A percentile compares a stretch with the other conserved stretches of the same genome.
Evolutionary conservation across 2,329 filamentous ascomycete species (phyloP).

Genomic region (Gaeumannomyces sp.): DNA sequence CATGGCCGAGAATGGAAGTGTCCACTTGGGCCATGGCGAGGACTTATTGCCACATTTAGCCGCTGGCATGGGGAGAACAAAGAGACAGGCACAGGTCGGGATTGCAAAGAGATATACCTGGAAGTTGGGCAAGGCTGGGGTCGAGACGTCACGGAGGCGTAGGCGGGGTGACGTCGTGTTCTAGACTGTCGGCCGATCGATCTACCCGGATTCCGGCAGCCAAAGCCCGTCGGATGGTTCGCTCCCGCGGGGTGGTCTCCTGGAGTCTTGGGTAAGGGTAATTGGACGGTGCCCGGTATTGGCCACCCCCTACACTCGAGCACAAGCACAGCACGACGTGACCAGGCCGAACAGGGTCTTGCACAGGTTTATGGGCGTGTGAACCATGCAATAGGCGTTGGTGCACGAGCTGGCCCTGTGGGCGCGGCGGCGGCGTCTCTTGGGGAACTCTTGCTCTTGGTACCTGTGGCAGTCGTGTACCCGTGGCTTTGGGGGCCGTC

Average conservation of each 20-base stretch:
- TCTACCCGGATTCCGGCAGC: not conserved
- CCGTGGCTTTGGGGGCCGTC: not conserved
- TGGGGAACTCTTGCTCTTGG: not conserved
- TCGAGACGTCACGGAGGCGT: not conserved
- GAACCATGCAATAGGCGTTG: not conserved
- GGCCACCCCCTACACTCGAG: not conserved
- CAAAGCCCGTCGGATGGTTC: not conserved
- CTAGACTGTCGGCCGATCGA: not conserved
- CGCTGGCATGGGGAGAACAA: too few species aligned
- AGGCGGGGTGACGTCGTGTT: not conserved
- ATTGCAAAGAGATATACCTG: not conserved
- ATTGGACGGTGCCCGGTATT: not conserved
- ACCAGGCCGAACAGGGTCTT: not conserved
- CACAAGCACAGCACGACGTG: not conserved
- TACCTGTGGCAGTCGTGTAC: not conserved
- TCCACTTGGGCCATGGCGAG: constrained; percentile 38
- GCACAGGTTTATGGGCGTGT: not conserved
- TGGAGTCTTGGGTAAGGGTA: not conserved
- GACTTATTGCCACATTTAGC: constrained; percentile 1
- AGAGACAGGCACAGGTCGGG: not conserved
- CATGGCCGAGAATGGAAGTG: constrained; percentile 38
- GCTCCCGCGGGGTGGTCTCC: not conserved
- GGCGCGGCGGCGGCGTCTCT: not conserved
- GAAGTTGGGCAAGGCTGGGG: not conserved
- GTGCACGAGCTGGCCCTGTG: not conserved